Conservation (phyloP, 106 monocot genomes). For the Acorus calamus region DNA sequence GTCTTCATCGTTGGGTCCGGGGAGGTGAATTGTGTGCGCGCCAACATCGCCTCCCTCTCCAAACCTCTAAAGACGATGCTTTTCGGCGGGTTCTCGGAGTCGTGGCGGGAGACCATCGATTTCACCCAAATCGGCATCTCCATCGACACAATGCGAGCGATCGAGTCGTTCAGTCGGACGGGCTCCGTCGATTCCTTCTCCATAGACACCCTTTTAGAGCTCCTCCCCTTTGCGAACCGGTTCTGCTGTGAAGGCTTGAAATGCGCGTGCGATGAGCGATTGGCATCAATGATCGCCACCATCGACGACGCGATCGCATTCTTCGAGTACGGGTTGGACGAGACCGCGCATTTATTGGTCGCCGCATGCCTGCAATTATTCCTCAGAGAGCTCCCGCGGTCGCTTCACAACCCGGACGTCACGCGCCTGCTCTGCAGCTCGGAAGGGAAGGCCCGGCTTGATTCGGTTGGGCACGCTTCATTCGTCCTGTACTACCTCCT, state of each 20-base stretch:
- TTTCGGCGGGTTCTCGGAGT: constrained; percentile 77
- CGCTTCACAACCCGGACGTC: constrained; percentile 48
- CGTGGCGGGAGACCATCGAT: constrained; percentile 56
- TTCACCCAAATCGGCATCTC: constrained; percentile 77
- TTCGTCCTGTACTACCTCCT: constrained; percentile 79
- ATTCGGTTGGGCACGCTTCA: constrained; percentile 54
- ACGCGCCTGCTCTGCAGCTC: constrained; percentile 46
- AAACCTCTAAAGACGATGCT: constrained; percentile 56
- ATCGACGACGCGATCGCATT: constrained; percentile 65
- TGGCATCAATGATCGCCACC: constrained; percentile 39
- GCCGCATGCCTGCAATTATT: constrained; percentile 85
- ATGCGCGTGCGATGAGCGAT: constrained; percentile 57
- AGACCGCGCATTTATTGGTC: constrained; percentile 58
- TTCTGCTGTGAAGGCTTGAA: constrained; percentile 89
- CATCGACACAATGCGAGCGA: constrained; percentile 46
- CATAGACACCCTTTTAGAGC: constrained; percentile 47
- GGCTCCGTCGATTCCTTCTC: constrained; percentile 34
- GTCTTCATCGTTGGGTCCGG: constrained; percentile 80
- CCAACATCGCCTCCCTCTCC: constrained; percentile 61
- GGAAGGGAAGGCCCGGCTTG: constrained; percentile 53
- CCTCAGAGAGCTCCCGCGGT: constrained; percentile 62
- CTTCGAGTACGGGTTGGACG: constrained; percentile 67
- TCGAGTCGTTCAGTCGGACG: constrained; percentile 37
- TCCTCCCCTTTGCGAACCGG: constrained; percentile 74
- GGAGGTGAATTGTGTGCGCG: constrained; percentile 59